Base-by-base conservation (phyloP, 148 eudicot genomes). In the Spergularia marina region DNA sequence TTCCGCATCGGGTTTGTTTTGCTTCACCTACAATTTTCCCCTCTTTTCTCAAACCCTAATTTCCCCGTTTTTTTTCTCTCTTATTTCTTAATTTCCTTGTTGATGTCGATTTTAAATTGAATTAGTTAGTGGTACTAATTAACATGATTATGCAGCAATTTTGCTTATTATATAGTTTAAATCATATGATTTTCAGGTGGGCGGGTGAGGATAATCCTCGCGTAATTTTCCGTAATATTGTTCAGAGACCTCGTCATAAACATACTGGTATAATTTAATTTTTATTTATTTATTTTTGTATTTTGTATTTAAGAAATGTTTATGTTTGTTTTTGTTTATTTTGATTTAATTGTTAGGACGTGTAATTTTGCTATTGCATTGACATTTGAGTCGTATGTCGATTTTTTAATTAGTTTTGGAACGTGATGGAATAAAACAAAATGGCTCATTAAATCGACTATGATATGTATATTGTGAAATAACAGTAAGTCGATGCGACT, bases 201-300 rank as follows among this genome's bases (percentile, higher is more conserved):
- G 98, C 97, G 10, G 98, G 98, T 62, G 98, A 95, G 84, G 65
- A 80, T 76, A 92, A 92, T 12, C 98, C 98, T 44, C 89, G 98
- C 13, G 87, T 95, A 23, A 83, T 95, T 72, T 92, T 95, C 74
- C 90, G 98, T 5, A 95, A 95, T 85, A 90, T 95, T 77, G 97
- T 95, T 71, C 98, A 92, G 84, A 82, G 98, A 75, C 98, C 98
- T 71, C 96, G 98, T 18, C 98, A 92, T 80, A 95, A 95, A 83
- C 80, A 84, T 34, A 89, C 98, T 47, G 98, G 98, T 94, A 44
- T 3, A 54, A 4, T n/a, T 34, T 0, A 15, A n/a, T n/a, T 20
- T 23, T 65, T 16, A 2, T 12, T 12, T 8, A 7, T 25, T 63
- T 53, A 21, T 64, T 65, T 3, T 10, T 66, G 8, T 36, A 34